Evolutionary conservation across 306 rosid genomes (phyloP), one percentile per base, ranked within the genome.

Genomic region (Canavalia gladiata): DNA sequence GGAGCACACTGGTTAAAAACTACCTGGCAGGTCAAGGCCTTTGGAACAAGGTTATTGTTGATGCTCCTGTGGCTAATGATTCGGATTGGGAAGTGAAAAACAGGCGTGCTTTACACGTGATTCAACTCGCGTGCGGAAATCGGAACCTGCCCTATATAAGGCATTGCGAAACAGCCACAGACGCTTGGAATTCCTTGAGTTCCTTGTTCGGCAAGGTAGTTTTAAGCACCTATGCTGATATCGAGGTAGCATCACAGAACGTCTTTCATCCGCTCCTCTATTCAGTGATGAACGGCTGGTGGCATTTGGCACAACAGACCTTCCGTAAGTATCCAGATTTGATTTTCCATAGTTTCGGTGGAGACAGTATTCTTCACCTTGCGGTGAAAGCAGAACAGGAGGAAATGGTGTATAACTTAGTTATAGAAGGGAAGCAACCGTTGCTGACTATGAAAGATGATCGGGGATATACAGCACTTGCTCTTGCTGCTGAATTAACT

Each of bases 81-180:
- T n/a, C n/a, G n/a, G n/a, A n/a, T n/a, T n/a, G n/a, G n/a, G n/a
- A n/a, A n/a, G n/a, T n/a, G n/a, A n/a, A n/a, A n/a, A 46, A 46
- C 8, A 8, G 51, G 0, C 3, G 55, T 35, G 87, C 80, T 33
- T 56, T 83, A 34, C 83, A 78, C 39, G 56, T 31, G 8, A 83
- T 83, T 72, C 87, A 83, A 55, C n/a, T 78, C 1, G 35, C 87
- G 4, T 83, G 87, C 13, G 76, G 42, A 12, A 8, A 63, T 18
- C 74, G 77, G 10, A 72, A 12, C 28, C 42, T 72, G 2, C 11
- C 45, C 28, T 10, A 68, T 1, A 72, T 83, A 34, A 72, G 7
- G 1, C 13, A 9, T 1, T 34, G 8, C 2, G 0, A 7, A 0
- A 37, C 25, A 0, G 76, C 87, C 31, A 46, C 45, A 54, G 31